Conservation (phyloP, 2,329 filamentous ascomycete genomes). For the Microascus cirrosus region DNA sequence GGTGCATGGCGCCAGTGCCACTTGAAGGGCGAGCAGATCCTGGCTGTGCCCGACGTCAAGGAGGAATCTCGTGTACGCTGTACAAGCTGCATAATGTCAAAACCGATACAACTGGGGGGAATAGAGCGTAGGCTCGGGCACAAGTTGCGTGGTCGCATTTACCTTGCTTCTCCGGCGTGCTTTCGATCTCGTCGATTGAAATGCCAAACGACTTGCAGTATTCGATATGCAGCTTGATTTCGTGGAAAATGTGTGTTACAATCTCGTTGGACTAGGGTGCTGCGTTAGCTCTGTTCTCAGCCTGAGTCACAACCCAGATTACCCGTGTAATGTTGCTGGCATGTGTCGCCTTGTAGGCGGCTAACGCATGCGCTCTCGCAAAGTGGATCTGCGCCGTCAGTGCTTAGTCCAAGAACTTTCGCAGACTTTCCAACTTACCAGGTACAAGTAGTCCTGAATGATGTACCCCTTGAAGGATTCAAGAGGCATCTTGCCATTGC, state of each 20-base stretch:
- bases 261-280: constrained; percentile 29
- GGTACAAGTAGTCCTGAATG: constrained; percentile 83
- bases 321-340: constrained; percentile 64
- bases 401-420: neutral
- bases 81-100: constrained; percentile 44
- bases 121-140: neutral
- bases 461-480: constrained; percentile 82
- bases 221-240: constrained; percentile 69
- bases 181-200: constrained; percentile 59
- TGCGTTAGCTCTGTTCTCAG: neutral
- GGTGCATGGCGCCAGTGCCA: constrained; percentile 76
- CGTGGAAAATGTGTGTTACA: constrained; percentile 64
- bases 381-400: constrained; percentile 59
- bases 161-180: constrained; percentile 46
- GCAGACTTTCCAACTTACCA: constrained; percentile 37
- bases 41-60: constrained; percentile 80
- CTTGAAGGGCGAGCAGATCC: constrained; percentile 78
- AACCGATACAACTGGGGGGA: neutral
- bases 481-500: constrained; percentile 60
- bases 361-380: constrained; percentile 72
- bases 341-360: constrained; percentile 70
- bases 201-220: constrained; percentile 80
- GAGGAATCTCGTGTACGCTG: constrained; percentile 72
- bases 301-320: constrained; percentile 7
- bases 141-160: neutral